Evolutionary conservation across 2,329 filamentous ascomycete genomes (phyloP).

Genomic region (Epichloe gansuensis): DNA sequence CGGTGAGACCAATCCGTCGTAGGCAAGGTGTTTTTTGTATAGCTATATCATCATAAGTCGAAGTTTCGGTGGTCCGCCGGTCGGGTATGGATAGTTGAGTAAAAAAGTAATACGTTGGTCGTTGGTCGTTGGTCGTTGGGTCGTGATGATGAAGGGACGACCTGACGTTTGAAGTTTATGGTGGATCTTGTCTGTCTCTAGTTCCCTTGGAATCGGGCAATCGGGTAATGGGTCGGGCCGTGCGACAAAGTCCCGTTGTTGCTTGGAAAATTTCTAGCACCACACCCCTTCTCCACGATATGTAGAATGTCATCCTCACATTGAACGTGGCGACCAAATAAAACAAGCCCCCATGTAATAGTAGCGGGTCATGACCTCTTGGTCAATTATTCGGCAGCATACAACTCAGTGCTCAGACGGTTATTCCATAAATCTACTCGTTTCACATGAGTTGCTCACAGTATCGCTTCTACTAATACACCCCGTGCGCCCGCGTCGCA

Average conservation of each 20-base stretch:
- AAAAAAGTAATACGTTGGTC: background rate
- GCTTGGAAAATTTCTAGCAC: too few relatives aligned
- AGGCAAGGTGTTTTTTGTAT: background rate
- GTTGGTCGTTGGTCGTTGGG: background rate
- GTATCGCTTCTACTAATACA: too few relatives aligned
- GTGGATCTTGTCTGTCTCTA: background rate
- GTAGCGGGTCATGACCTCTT: too few relatives aligned
- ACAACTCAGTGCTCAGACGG: too few relatives aligned
- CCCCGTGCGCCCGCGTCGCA: too few relatives aligned
- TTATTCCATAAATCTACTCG: too few relatives aligned
- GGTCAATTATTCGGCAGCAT: too few relatives aligned
- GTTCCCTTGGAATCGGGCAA: constrained; percentile 4
- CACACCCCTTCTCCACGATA: too few relatives aligned
- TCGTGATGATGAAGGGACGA: background rate
- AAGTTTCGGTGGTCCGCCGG: background rate
- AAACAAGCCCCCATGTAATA: too few relatives aligned
- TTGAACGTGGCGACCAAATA: too few relatives aligned
- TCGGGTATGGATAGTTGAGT: background rate
- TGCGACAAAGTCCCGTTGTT: background rate
- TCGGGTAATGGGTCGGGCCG: constrained; percentile 1
- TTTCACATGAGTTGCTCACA: too few relatives aligned
- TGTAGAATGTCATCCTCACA: too few relatives aligned
- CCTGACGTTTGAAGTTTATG: background rate
- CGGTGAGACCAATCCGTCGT: constrained; percentile 16
- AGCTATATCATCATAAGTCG: constrained; percentile 9